Conservation (phyloP, 108 stramenopile genomes). For the Stephanodiscus triporus region DNA sequence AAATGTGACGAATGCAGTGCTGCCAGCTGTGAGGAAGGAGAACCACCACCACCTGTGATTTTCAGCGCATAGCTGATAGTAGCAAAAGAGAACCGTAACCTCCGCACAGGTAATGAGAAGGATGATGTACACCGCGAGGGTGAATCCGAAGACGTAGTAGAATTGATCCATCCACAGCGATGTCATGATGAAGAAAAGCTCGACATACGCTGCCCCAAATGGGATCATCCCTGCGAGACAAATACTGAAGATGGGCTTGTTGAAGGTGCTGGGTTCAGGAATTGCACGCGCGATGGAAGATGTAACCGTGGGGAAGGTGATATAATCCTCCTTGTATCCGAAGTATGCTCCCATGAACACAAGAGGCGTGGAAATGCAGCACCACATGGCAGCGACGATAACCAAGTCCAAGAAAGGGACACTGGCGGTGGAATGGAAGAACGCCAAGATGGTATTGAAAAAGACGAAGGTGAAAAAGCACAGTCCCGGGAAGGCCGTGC, state of each 20-base stretch:
- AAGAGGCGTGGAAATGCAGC: constrained; percentile 95
- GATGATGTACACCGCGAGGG: constrained; percentile 94
- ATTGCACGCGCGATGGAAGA: constrained; percentile 93
- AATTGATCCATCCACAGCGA: constrained; percentile 99
- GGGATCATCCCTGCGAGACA: constrained; percentile 91
- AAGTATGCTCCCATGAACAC: constrained; percentile 98
- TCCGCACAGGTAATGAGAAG: constrained; percentile 95
- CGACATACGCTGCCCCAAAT: constrained; percentile 97
- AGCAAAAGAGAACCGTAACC: constrained; percentile 94
- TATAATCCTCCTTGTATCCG: constrained; percentile 95
- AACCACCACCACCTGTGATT: constrained; percentile 99
- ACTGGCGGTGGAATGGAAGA: constrained; percentile 89
- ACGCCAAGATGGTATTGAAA: constrained; percentile 91
- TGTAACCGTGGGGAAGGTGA: constrained; percentile 87
- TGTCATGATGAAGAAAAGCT: constrained; percentile 99
- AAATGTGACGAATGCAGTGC: constrained; percentile 92
- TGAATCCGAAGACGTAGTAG: constrained; percentile 99
- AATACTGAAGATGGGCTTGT: constrained; percentile 81
- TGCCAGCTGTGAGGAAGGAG: constrained; percentile 92
- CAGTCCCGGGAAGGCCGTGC: constrained; percentile 88
- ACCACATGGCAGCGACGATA: constrained; percentile 97
- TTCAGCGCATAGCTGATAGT: constrained; percentile 98
- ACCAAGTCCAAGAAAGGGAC: constrained; percentile 93
- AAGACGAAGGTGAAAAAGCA: constrained; percentile 83
- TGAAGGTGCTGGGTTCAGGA: constrained; percentile 83